phyloP scores from a whole-genome alignment of 305 asterid genomes.

The Fraxinus floribunda region DNA sequence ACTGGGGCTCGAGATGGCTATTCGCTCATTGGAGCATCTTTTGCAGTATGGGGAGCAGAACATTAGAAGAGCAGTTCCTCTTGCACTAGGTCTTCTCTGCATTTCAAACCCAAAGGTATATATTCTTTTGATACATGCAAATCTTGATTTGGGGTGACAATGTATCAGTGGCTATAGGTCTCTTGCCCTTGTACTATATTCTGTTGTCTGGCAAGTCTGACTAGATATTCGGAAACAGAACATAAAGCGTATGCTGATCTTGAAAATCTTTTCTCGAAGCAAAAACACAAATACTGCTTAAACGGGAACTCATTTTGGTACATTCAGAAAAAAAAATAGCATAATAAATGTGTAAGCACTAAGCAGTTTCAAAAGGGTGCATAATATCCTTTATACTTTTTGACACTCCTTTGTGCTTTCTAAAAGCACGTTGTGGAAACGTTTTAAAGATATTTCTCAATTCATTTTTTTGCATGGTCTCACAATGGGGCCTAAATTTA shows the following conservation, averaged over 20 bases:
- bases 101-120: conserved; percentile 90
- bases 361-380: neutral
- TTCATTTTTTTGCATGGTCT: neutral
- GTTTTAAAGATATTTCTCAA: neutral
- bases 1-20: conserved; percentile 90
- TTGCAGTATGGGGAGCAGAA: conserved; percentile 93
- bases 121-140: conserved; percentile 5
- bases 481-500: neutral
- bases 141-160: neutral
- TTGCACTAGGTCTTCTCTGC: conserved; percentile 94
- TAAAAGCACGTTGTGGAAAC: neutral
- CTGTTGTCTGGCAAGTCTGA: conserved; percentile 2
- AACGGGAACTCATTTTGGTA: neutral
- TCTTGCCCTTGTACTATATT: neutral
- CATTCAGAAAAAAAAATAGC: neutral
- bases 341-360: neutral
- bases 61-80: conserved; percentile 83
- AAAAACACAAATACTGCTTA: neutral
- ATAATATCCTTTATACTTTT: neutral
- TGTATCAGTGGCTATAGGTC: neutral
- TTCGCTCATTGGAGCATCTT: conserved; percentile 92
- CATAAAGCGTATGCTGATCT: neutral
- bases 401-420: neutral
- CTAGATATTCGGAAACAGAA: neutral
- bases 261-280: neutral